Percentiles rank a stretch among this genome's conserved stretches.
Conservation (phyloP, 2,329 filamentous ascomycete genomes). For the Colletotrichum sp. region DNA sequence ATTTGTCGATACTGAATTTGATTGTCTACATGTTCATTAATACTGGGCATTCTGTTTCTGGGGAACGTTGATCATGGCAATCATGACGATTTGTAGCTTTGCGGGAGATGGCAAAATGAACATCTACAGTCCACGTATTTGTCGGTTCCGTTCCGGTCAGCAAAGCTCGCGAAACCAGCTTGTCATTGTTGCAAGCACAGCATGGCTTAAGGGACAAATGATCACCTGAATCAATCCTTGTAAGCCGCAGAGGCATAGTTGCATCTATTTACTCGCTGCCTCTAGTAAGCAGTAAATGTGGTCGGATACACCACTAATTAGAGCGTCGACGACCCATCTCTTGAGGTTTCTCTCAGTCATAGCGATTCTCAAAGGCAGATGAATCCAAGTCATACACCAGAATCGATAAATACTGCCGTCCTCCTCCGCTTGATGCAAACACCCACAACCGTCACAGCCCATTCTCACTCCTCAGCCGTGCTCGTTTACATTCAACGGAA, state of each 20-base stretch:
- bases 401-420: not conserved
- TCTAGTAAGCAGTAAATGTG: not conserved
- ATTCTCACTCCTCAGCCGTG: not conserved
- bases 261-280: not conserved
- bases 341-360: not conserved
- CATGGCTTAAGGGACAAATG: not conserved
- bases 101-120: fast-evolving
- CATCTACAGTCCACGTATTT: not conserved
- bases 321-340: not conserved
- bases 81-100: not conserved
- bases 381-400: fast-evolving
- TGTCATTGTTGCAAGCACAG: fast-evolving
- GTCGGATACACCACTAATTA: not conserved
- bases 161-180: not conserved
- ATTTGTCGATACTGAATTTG: not conserved
- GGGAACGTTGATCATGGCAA: fast-evolving
- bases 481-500: not conserved
- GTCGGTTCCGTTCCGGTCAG: not conserved
- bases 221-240: not conserved
- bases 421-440: not conserved
- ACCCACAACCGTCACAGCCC: not conserved
- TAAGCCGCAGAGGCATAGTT: not conserved
- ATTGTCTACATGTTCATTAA: fast-evolving
- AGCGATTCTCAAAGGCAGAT: not conserved
- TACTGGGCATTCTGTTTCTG: not conserved